Conservation (phyloP, 2,329 filamentous ascomycete genomes). For the Sclerotiophoma versabilis region DNA sequence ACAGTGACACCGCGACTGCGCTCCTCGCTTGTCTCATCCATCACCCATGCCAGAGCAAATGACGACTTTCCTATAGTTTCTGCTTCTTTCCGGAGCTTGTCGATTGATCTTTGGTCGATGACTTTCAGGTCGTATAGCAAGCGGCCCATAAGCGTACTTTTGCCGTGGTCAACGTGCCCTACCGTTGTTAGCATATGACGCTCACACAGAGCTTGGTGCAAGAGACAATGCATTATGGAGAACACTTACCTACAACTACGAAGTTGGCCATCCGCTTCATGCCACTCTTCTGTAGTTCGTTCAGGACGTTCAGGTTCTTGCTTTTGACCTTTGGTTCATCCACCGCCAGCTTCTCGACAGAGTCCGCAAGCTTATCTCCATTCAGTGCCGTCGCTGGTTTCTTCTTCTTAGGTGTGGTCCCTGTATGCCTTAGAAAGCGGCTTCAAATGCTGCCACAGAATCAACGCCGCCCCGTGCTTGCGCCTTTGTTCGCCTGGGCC, state of each 20-base stretch:
- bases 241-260: constrained; percentile 82
- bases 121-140: constrained; percentile 87
- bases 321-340: constrained; percentile 64
- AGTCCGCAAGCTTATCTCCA: constrained; percentile 52
- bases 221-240: background rate
- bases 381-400: constrained; percentile 20
- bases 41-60: constrained; percentile 95
- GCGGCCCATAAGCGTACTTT: constrained; percentile 97
- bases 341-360: constrained; percentile 57
- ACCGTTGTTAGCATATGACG: constrained; percentile 8
- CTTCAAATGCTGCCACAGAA: constrained; percentile 9
- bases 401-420: constrained; percentile 39
- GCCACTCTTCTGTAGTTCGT: constrained; percentile 77
- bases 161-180: constrained; percentile 97
- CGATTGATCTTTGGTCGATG: constrained; percentile 85
- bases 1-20: constrained; percentile 91
- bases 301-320: constrained; percentile 85
- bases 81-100: constrained; percentile 87
- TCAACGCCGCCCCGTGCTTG: constrained; percentile 48
- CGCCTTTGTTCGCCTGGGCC: constrained; percentile 68
- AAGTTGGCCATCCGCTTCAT: constrained; percentile 86
- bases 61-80: constrained; percentile 92
- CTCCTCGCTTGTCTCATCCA: constrained; percentile 92
- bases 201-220: background rate
- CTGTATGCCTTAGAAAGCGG: constrained; percentile 34